These are phyloP conservation scores for Vitis vinifera DNA, from an alignment of 164 flowering plant species.

Conservation along the genomic window DNA sequence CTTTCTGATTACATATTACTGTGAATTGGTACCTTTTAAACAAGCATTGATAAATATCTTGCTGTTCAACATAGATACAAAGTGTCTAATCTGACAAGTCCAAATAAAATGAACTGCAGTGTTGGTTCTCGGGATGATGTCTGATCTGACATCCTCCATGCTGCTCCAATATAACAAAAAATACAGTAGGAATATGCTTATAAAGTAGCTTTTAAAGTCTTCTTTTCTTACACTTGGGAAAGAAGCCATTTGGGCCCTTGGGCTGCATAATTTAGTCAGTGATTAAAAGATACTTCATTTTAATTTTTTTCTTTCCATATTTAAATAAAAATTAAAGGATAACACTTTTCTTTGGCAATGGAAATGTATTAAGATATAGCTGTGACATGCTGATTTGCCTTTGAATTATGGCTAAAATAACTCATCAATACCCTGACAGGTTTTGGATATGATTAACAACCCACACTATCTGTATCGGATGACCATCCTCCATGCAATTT, in stretches of 20 bases:
- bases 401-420: background rate
- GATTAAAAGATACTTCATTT: background rate
- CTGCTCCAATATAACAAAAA: no score
- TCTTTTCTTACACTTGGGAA: background rate
- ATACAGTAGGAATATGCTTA: no score
- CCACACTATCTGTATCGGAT: slow-evolving; percentile 88
- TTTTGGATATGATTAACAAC: slow-evolving; percentile 76
- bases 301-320: background rate
- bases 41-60: no score
- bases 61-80: no score
- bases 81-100: no score
- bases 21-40: background rate
- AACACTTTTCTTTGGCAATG: no score
- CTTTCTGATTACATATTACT: background rate
- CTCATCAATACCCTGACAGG: slow-evolving; percentile 34
- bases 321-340: no score
- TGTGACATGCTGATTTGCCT: background rate
- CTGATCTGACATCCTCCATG: no score
- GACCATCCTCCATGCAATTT: slow-evolving; percentile 81
- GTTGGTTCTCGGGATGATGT: no score
- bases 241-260: background rate
- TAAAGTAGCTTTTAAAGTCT: no score
- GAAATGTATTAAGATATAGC: no score
- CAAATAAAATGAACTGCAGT: no score
- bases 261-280: background rate